Evolutionary conservation across 768 basidiomycete species (phyloP), one percentile per base, ranked within the genome.

Genomic region (Sporobolomyces phaffii): DNA sequence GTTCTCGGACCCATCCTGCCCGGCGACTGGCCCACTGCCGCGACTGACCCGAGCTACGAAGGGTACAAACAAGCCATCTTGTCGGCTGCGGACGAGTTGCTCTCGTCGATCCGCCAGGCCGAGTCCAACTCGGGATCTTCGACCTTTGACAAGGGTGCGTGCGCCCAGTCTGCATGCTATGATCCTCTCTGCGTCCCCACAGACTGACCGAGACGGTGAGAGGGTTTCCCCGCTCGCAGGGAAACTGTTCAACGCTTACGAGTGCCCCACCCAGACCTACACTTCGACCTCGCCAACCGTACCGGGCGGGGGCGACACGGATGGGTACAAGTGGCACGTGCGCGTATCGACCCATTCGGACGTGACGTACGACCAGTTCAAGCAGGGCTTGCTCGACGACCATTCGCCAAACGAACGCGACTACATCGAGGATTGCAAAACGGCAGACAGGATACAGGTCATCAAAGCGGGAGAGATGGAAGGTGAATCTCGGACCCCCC

Each of bases 341-440:
- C 47, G 69, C 14, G 15, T 17, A 14, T 62, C 64, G 44, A 31
- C 4, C 8, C 62, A 59, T 17, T 1, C 38, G 0, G 43, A 40
- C 18, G 50, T 38, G 8, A 41, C 59, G 24, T 69, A 47, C 59
- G 57, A 48, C n/a, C 28, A 67, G 22, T 67, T 67, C 48, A 49
- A 33, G 41, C 11, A 5, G 1, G 73, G 71, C 1, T 33, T 72
- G 36, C 45, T 72, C 15, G 41, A 31, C 8, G 26, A 69, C 13
- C 72, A 74, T 26, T 60, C 68, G n/a, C 24, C 67, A 69, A 70
- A 78, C 49, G 78, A 78, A 68, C 36, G 57, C 17, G 68, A 76
- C 66, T 79, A 79, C 58, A 77, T 79, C 58, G 75, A 76, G 63
- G 64, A 74, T 28, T 72, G 67, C 31, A 45, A 60, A 11, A 72